phyloP scores from a whole-genome alignment of 805 yeast species.

The Isabelozyma heimii region DNA sequence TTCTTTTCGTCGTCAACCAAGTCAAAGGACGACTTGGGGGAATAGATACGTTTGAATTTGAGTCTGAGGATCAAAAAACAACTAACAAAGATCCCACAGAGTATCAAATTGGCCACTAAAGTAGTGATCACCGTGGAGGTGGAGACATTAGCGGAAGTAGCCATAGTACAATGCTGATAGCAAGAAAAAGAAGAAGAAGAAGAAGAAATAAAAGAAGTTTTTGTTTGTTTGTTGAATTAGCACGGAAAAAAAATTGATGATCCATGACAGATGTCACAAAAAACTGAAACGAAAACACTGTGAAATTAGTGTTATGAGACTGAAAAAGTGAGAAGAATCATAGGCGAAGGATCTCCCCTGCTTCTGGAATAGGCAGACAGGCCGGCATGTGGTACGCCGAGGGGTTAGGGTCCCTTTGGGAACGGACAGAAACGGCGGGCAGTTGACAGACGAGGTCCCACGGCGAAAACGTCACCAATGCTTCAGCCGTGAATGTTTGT shows the following conservation, averaged over 20 bases:
- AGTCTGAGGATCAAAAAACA: conserved; percentile 67
- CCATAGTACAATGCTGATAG: background rate
- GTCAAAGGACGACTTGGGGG: conserved; percentile 72
- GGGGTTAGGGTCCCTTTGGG: too few relatives aligned
- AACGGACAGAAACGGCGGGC: too few relatives aligned
- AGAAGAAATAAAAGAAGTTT: background rate
- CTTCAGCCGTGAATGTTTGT: too few relatives aligned
- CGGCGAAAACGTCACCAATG: too few relatives aligned
- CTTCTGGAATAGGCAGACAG: too few relatives aligned
- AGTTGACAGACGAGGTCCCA: too few relatives aligned
- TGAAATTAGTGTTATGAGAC: background rate
- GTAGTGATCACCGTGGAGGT: conserved; percentile 76
- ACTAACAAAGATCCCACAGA: conserved; percentile 60
- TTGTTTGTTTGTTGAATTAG: too few relatives aligned
- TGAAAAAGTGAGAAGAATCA: too few relatives aligned
- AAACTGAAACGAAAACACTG: background rate
- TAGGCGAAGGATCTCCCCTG: too few relatives aligned
- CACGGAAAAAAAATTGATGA: background rate
- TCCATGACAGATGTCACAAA: background rate
- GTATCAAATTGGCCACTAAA: conserved; percentile 60
- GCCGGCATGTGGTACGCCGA: too few relatives aligned
- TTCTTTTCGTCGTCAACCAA: conserved; percentile 56
- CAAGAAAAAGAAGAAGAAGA: background rate
- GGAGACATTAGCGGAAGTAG: conserved; percentile 30
- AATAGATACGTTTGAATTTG: conserved; percentile 69